Percentiles rank a stretch among this genome's conserved stretches.
Evolutionary conservation across 2,329 filamentous ascomycete genomes (phyloP).

Genomic region (Eutypella sp.): DNA sequence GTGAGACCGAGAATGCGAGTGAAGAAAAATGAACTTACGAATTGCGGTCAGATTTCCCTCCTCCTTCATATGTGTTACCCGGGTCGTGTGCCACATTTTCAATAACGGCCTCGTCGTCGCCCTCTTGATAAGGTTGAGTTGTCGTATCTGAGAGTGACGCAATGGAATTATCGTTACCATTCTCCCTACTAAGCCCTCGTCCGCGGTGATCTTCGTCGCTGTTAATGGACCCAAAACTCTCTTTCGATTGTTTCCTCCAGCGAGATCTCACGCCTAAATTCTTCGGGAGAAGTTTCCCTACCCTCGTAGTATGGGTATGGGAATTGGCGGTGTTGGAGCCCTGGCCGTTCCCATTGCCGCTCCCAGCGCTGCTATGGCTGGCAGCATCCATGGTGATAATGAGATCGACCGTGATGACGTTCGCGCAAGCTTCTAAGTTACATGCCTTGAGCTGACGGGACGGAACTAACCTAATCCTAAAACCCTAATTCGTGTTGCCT

Average conservation of each 20-base stretch:
- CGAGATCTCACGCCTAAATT: constrained; percentile 43
- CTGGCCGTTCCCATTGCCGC: not conserved
- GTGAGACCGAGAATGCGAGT: not conserved
- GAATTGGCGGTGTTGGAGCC: not conserved
- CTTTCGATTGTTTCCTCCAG: constrained; percentile 41
- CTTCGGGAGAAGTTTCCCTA: constrained; percentile 41
- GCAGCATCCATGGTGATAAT: constrained; percentile 19
- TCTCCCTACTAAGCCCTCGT: constrained; percentile 16
- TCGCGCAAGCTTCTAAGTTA: not conserved
- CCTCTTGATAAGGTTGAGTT: constrained; percentile 18
- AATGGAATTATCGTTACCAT: not conserved
- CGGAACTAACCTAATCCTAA: too few relatives aligned
- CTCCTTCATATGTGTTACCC: not conserved
- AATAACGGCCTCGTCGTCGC: not conserved
- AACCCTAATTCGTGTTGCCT: too few relatives aligned
- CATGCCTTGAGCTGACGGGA: not conserved
- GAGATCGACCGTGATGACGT: not conserved
- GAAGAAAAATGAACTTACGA: not conserved
- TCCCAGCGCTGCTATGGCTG: constrained; percentile 5
- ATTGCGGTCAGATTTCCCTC: not conserved
- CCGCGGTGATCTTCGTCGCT: constrained; percentile 26
- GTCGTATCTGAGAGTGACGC: constrained; percentile 9
- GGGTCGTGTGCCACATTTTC: not conserved
- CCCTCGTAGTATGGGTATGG: constrained; percentile 9
- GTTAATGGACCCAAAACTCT: constrained; percentile 25